Percentiles rank a stretch among this genome's conserved stretches.
Conservation (phyloP, 2,329 filamentous ascomycete species). For the Microdochium bolleyi region DNA sequence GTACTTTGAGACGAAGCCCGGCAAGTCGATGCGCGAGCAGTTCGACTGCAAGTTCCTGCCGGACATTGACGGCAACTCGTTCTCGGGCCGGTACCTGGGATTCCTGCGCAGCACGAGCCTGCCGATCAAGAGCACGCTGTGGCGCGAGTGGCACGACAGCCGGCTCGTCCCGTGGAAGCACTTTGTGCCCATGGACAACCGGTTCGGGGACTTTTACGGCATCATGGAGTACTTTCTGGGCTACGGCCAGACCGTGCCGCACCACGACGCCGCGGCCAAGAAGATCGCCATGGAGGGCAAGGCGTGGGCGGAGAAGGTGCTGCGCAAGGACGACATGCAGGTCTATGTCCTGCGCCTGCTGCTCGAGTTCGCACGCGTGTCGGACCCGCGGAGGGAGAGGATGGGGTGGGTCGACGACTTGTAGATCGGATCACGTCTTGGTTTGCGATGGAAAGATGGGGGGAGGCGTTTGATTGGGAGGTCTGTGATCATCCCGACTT, state of each 20-base stretch:
- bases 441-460: no score
- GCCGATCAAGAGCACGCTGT: constrained; percentile 72
- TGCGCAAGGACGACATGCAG: constrained; percentile 66
- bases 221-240: constrained; percentile 70
- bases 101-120: constrained; percentile 64
- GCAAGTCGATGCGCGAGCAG: constrained; percentile 40
- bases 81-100: constrained; percentile 59
- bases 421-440: constrained; percentile 14
- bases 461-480: no score
- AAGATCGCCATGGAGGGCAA: constrained; percentile 59
- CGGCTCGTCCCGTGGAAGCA: constrained; percentile 71
- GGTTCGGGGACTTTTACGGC: constrained; percentile 63
- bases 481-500: no score
- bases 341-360: constrained; percentile 60
- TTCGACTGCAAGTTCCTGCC: constrained; percentile 61
- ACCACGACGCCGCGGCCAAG: constrained; percentile 50
- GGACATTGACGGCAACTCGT: constrained; percentile 70
- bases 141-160: constrained; percentile 73
- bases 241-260: constrained; percentile 31
- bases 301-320: constrained; percentile 59
- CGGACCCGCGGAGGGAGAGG: constrained; percentile 39
- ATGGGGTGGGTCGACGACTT: constrained; percentile 51
- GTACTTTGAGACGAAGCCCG: constrained; percentile 30
- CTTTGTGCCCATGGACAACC: constrained; percentile 72
- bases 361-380: constrained; percentile 53